Base-by-base conservation (phyloP, 495 filamentous ascomycete genomes). In the Penicillium steckii region DNA sequence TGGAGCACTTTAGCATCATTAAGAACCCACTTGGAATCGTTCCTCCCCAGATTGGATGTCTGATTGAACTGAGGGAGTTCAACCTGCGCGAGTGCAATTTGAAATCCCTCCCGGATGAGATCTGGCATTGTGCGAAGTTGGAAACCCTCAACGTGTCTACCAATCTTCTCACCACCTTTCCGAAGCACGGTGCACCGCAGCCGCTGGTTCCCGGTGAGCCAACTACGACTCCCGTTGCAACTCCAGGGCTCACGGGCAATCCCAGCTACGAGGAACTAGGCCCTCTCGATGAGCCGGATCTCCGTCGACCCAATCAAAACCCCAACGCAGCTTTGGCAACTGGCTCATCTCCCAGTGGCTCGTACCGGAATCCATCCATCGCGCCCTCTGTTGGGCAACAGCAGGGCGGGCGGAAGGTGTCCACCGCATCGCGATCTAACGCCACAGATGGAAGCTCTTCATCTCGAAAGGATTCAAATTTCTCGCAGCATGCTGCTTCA, bases 101-200 rank as follows among this genome's bases (percentile, higher is more conserved):
- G 38, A 85, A 86, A 57, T 85, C 83, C 45, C 76, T 99, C 26
- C 94, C 94, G 5, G 83, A 89, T 58, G 94, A 99, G 58, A 77
- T 97, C 10, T 99, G 94, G 94, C 89, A 88, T 76, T 89, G 91
- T 40, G 81, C 83, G 52, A 91, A 86, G 59, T 71, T 99, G 48
- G 91, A 96, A 64, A 90, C 88, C 0, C 79, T 99, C 42, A 99
- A 99, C 68, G 85, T 95, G 15, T 97, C 92, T 2, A 95, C 94
- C 7, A 99, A 99, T 58, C 81, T 97, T 8, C 72, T 99, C 3
- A 85, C 90, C 17, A 83, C 77, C 46, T 97, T 99, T 60, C 94
- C 94, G 0, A 97, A 95, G 56, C 89, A 85, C 38, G 83, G 83
- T 18, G 82, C 83, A 24, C 76, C 83, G 13, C 65, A 77, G 15